A percentile compares a stretch with the other conserved stretches of the same genome.
These are phyloP conservation scores for Penicillium sp. DNA, from an alignment of 2,329 filamentous ascomycete genomes.

Conservation along the genomic window DNA sequence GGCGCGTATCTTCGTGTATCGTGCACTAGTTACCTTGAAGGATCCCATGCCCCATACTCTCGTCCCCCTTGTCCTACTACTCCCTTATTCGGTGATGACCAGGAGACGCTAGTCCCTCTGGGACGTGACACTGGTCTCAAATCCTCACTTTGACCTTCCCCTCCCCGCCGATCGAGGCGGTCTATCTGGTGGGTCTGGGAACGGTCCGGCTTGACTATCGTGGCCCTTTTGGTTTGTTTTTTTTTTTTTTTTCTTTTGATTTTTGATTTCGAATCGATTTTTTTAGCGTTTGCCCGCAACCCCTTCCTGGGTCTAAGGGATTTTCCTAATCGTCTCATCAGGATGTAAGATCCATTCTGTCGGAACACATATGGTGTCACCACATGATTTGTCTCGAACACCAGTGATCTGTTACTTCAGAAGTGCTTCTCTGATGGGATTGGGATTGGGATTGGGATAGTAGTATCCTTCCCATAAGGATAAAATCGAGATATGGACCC, in stretches of 20 bases:
- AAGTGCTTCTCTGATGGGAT: constrained; percentile 8
- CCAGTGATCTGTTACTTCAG: constrained; percentile 3
- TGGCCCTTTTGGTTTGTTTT: constrained; percentile 10
- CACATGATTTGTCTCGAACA: constrained; percentile 5
- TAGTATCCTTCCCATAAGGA: neutral
- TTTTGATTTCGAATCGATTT: neutral
- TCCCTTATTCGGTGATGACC: constrained; percentile 9
- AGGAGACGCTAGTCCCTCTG: constrained; percentile 5
- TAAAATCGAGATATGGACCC: neutral
- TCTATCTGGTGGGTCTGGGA: constrained; percentile 27
- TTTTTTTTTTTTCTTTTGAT: constrained; percentile 6
- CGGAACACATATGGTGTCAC: constrained; percentile 6
- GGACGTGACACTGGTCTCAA: constrained; percentile 1
- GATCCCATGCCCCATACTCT: constrained; percentile 2
- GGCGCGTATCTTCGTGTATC: constrained; percentile 15
- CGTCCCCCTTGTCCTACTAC: constrained; percentile 5
- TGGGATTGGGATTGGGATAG: neutral
- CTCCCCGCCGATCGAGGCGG: constrained; percentile 28
- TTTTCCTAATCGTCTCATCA: constrained; percentile 6
- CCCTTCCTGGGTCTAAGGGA: constrained; percentile 4
- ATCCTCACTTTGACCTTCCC: constrained; percentile 1
- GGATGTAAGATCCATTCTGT: constrained; percentile 12
- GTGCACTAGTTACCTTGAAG: constrained; percentile 7
- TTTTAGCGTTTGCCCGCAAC: neutral
- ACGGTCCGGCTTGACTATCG: constrained; percentile 24